Conservation (phyloP, 1,139 yeast genomes). For the Geotrichum fermentans region DNA sequence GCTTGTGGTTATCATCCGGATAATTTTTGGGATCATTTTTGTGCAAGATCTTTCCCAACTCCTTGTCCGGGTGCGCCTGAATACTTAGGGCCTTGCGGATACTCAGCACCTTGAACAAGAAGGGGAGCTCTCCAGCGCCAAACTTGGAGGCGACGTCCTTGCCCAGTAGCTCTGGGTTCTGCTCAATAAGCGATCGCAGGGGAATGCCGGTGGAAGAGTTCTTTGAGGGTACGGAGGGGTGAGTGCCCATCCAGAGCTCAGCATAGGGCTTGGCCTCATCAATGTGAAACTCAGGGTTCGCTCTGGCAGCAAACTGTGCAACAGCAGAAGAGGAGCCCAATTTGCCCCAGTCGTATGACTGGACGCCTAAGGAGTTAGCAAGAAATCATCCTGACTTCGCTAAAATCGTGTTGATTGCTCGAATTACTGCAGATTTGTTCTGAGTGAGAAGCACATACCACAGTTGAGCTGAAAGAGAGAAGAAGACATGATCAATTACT, state of each 20-base stretch:
- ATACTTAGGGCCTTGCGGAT: constrained; percentile 88
- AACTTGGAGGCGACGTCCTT: constrained; percentile 57
- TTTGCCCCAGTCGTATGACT: constrained; percentile 52
- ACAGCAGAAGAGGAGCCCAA: constrained; percentile 80
- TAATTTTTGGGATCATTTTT: constrained; percentile 83
- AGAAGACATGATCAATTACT: neutral
- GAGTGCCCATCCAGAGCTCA: constrained; percentile 96
- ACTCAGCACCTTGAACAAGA: constrained; percentile 86
- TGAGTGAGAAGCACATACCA: neutral
- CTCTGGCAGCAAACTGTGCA: constrained; percentile 73
- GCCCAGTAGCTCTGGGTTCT: constrained; percentile 58
- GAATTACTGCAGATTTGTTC: neutral
- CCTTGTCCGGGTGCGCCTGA: constrained; percentile 97
- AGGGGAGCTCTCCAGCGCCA: constrained; percentile 77
- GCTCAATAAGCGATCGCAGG: constrained; percentile 60
- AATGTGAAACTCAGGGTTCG: constrained; percentile 56
- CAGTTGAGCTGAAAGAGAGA: neutral
- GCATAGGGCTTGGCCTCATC: constrained; percentile 60
- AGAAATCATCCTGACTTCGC: neutral
- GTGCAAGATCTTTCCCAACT: constrained; percentile 70
- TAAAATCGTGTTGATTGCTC: no score
- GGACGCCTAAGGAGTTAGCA: constrained; percentile 31
- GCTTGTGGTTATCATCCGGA: constrained; percentile 97
- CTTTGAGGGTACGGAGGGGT: constrained; percentile 83
- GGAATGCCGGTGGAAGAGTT: constrained; percentile 45